Evolutionary conservation across 345 rosid species (phyloP).

Genomic region (Limnanthes douglasii): DNA sequence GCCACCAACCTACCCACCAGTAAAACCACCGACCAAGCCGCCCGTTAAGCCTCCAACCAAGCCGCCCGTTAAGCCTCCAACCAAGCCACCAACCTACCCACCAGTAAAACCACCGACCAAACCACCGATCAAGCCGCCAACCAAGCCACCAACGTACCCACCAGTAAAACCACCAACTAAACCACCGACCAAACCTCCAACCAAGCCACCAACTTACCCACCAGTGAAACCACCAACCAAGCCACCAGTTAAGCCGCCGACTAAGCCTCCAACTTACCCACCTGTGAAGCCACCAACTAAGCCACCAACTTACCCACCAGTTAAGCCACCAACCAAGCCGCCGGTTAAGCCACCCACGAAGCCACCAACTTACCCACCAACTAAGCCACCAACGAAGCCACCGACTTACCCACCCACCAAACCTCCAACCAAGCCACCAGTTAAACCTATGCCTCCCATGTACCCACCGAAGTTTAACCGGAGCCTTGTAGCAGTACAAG

Average conservation of each 20-base stretch:
- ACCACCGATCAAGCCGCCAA: too few relatives aligned
- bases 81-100: too few relatives aligned
- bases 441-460: slow-evolving; percentile 17
- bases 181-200: too few relatives aligned
- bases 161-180: too few relatives aligned
- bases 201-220: too few relatives aligned
- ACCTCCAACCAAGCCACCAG: slow-evolving; percentile 21
- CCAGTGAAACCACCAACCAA: slow-evolving; percentile 14
- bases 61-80: too few relatives aligned
- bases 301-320: slow-evolving; percentile 15
- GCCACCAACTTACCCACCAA: slow-evolving; percentile 15
- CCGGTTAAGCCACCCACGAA: slow-evolving; percentile 16
- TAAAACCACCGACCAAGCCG: too few relatives aligned
- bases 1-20: too few relatives aligned
- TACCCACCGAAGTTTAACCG: slow-evolving; percentile 25
- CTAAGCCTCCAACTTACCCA: slow-evolving; percentile 7
- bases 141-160: too few relatives aligned
- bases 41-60: too few relatives aligned
- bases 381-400: slow-evolving; percentile 13
- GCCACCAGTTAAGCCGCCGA: slow-evolving; percentile 19
- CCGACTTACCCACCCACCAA: slow-evolving; percentile 21
- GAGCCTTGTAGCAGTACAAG: slow-evolving; percentile 56
- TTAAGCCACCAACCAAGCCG: slow-evolving; percentile 12
- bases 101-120: too few relatives aligned
- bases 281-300: slow-evolving; percentile 10